A percentile compares a stretch with the other conserved stretches of the same genome.
phyloP scores from a whole-genome alignment of 116 monocot genomes.

The Zostera marina region DNA sequence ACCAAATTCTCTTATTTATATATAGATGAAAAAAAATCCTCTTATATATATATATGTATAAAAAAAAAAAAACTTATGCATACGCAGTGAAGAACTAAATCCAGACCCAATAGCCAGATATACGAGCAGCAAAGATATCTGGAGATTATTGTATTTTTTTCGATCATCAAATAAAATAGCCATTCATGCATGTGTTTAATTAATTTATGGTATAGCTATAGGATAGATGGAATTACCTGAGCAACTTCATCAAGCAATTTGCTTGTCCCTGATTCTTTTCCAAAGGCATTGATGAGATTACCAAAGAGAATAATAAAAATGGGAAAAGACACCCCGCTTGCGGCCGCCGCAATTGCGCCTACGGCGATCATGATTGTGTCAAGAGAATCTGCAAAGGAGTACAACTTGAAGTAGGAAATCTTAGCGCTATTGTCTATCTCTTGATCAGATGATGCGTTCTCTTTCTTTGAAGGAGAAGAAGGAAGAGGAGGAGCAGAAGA shows the following conservation, averaged over 20 bases:
- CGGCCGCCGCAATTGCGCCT: constrained; percentile 21
- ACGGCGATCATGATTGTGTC: constrained; percentile 25
- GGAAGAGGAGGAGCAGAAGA: too few relatives aligned
- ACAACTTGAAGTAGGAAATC: constrained; percentile 14
- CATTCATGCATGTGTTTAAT: too few relatives aligned
- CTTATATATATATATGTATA: too few relatives aligned
- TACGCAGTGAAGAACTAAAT: too few relatives aligned
- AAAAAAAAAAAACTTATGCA: too few relatives aligned
- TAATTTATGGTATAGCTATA: background rate
- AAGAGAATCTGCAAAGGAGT: constrained; percentile 27
- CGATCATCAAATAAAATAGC: background rate
- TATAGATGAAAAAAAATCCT: too few relatives aligned
- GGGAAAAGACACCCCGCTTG: constrained; percentile 20
- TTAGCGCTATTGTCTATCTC: background rate
- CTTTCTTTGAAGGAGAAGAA: background rate
- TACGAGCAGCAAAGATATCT: background rate
- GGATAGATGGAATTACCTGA: too few relatives aligned
- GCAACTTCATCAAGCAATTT: constrained; percentile 13
- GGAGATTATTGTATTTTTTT: background rate
- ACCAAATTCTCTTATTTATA: too few relatives aligned
- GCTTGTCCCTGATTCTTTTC: background rate
- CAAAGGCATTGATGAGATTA: constrained; percentile 14
- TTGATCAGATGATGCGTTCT: background rate
- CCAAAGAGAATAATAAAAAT: constrained; percentile 22
- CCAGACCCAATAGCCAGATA: background rate